phyloP scores from a whole-genome alignment of 1,284 basidiomycete genomes.

The Neotropicomus parvogracilis region DNA sequence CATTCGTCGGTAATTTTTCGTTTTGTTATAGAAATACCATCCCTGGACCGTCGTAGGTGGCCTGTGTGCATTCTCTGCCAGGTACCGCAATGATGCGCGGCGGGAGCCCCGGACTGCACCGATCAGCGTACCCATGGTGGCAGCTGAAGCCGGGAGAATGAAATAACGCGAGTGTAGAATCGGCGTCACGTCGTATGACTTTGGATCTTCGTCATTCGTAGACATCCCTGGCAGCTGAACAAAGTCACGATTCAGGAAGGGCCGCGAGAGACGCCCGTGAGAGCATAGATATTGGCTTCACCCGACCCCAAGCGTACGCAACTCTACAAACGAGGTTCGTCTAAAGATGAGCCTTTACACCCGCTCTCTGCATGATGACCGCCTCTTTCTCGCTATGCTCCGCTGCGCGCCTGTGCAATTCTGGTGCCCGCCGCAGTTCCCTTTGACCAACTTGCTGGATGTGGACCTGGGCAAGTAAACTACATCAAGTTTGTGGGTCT shows the following conservation, averaged over 20 bases:
- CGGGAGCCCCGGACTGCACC: conserved; percentile 71
- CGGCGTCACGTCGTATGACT: conserved; percentile 31
- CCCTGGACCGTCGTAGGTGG: conserved; percentile 77
- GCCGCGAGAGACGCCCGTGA: too few species aligned
- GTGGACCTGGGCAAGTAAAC: conserved; percentile 62
- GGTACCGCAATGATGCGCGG: conserved; percentile 50
- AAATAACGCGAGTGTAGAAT: conserved; percentile 34
- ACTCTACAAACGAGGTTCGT: not conserved
- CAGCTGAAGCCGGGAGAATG: conserved; percentile 52
- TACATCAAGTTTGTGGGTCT: conserved; percentile 6
- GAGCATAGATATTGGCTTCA: too few species aligned
- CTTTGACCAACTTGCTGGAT: conserved; percentile 90
- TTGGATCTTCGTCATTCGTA: conserved; percentile 2
- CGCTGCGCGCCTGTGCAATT: conserved; percentile 48
- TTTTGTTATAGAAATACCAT: conserved; percentile 92
- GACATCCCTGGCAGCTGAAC: conserved; percentile 22
- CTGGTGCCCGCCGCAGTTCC: conserved; percentile 72
- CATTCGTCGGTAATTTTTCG: conserved; percentile 83
- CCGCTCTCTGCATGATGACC: conserved; percentile 53
- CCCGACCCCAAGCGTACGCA: too few species aligned
- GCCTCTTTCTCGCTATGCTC: conserved; percentile 60
- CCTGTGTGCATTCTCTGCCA: conserved; percentile 70
- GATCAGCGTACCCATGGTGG: conserved; percentile 59
- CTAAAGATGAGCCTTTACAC: conserved; percentile 55
- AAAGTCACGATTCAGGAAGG: too few species aligned